Evolutionary conservation across 1,284 basidiomycete genomes (phyloP).

Genomic region (Sanghuangporus weigelae): DNA sequence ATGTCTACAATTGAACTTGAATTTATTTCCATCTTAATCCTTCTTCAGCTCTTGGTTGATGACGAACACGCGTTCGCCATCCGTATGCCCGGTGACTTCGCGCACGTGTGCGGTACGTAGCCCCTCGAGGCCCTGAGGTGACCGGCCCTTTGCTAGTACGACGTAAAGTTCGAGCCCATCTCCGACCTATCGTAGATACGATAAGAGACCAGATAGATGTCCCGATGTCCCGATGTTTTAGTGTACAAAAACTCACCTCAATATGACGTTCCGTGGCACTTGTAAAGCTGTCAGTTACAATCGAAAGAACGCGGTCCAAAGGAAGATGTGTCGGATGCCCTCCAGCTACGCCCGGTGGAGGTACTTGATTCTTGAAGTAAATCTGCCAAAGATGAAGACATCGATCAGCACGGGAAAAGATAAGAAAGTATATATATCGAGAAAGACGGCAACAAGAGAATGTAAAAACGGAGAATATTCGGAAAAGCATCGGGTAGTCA

Average conservation of each 20-base stretch:
- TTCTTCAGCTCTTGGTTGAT: conserved; percentile 71
- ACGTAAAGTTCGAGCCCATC: conserved; percentile 91
- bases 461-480: not conserved
- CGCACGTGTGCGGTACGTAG: conserved; percentile 55
- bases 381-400: conserved; percentile 51
- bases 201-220: not conserved
- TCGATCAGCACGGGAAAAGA: conserved; percentile 5
- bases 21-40: conserved; percentile 32
- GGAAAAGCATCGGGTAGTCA: conserved; percentile 7
- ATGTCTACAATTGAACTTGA: too few relatives aligned
- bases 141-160: conserved; percentile 67
- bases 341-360: conserved; percentile 51
- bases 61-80: conserved; percentile 70
- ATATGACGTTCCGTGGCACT: conserved; percentile 95
- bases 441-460: not conserved
- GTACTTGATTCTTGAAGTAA: conserved; percentile 91
- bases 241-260: conserved; percentile 51
- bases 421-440: not conserved
- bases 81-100: conserved; percentile 51
- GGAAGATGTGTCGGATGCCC: conserved; percentile 75
- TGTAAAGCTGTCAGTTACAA: conserved; percentile 92
- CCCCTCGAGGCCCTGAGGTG: conserved; percentile 55
- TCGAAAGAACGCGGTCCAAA: conserved; percentile 69
- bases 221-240: not conserved
- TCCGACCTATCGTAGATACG: conserved; percentile 58